A percentile compares a stretch with the other conserved stretches of the same genome.
Evolutionary conservation across 2,329 filamentous ascomycete species (phyloP).

Genomic region (Aspergillus arachidicola): DNA sequence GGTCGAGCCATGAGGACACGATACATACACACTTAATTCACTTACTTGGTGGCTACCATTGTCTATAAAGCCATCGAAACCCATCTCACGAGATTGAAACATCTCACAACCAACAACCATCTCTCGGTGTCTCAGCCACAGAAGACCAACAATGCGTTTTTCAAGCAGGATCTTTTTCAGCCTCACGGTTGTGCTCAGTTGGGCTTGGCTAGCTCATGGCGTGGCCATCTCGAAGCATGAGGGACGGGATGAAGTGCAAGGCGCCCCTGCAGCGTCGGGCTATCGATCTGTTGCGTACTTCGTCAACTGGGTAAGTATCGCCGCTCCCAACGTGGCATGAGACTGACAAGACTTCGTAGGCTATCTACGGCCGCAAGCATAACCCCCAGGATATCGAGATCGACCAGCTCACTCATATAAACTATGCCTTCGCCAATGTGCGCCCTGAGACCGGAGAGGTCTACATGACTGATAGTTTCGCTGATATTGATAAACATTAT

Average conservation of each 20-base stretch:
- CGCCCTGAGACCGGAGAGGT: slow-evolving; percentile 78
- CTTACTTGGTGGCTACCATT: background rate
- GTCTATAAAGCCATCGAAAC: background rate
- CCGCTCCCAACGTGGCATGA: too few species aligned
- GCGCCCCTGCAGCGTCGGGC: background rate
- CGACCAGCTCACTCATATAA: slow-evolving; percentile 81
- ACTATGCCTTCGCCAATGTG: slow-evolving; percentile 91
- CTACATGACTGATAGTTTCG: slow-evolving; percentile 69
- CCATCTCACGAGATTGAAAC: background rate
- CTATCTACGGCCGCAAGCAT: slow-evolving; percentile 84
- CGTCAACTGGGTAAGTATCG: background rate
- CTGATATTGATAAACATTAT: slow-evolving; percentile 72
- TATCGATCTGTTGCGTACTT: slow-evolving; percentile 2
- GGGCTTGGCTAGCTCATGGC: background rate
- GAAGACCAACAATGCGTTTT: background rate
- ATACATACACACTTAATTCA: background rate
- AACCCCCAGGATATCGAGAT: slow-evolving; percentile 81
- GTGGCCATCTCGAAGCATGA: background rate
- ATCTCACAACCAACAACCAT: background rate
- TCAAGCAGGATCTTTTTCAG: background rate
- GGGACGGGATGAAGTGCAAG: background rate
- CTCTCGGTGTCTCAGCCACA: background rate
- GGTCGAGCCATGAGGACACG: background rate
- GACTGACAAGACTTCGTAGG: slow-evolving; percentile 46
- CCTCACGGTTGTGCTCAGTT: background rate